Conservation (phyloP, 2,329 filamentous ascomycete species). For the Exophiala alcalophila region DNA sequence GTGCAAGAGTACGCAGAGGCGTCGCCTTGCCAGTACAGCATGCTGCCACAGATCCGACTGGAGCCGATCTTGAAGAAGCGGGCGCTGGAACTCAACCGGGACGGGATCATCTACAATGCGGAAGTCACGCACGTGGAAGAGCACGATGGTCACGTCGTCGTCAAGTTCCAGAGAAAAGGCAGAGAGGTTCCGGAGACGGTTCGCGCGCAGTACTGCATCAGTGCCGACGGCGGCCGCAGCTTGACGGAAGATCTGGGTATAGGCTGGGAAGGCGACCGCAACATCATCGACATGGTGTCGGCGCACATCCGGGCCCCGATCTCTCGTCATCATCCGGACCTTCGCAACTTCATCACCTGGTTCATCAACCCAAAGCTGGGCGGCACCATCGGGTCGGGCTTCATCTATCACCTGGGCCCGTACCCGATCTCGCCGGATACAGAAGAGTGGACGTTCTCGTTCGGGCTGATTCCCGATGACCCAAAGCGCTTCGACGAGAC, state of each 20-base stretch:
- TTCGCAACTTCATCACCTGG: slow-evolving; percentile 37
- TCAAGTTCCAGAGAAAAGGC: slow-evolving; percentile 26
- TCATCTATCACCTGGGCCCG: slow-evolving; percentile 38
- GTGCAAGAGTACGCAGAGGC: slow-evolving; percentile 29
- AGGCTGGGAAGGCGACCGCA: slow-evolving; percentile 32
- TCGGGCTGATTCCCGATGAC: slow-evolving; percentile 30
- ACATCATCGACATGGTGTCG: slow-evolving; percentile 37
- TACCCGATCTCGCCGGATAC: slow-evolving; percentile 31
- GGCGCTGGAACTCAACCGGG: slow-evolving; percentile 34
- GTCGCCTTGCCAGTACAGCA: slow-evolving; percentile 34
- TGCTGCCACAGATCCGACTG: slow-evolving; percentile 38
- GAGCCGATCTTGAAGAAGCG: slow-evolving; percentile 36
- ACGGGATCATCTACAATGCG: slow-evolving; percentile 31
- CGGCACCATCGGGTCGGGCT: slow-evolving; percentile 36
- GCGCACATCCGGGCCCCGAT: slow-evolving; percentile 36
- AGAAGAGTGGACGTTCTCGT: slow-evolving; percentile 38
- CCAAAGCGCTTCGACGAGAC: slow-evolving; percentile 30
- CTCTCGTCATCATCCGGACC: slow-evolving; percentile 32
- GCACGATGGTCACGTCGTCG: slow-evolving; percentile 25
- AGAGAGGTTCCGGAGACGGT: slow-evolving; percentile 12
- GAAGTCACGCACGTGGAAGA: slow-evolving; percentile 33
- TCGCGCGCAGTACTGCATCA: slow-evolving; percentile 34
- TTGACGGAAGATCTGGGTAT: slow-evolving; percentile 35
- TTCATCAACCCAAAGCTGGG: slow-evolving; percentile 37
- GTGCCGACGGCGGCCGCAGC: slow-evolving; percentile 36